phyloP scores from a whole-genome alignment of 179 eudicot species.

The Silene vulgaris region DNA sequence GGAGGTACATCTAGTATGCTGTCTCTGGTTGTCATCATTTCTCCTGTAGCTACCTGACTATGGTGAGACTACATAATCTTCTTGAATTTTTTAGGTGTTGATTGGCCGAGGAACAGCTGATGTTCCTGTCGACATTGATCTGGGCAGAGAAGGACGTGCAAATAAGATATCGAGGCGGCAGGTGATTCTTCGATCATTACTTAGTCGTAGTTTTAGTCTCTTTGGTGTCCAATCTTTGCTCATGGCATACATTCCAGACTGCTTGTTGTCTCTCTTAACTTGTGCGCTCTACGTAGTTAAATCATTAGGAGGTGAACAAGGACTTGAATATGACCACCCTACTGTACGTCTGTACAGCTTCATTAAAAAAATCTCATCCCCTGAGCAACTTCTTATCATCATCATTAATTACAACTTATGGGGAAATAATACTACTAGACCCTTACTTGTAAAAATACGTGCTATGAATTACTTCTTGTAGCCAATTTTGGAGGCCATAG shows the following conservation, averaged over 20 bases:
- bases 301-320: too few relatives aligned
- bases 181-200: slow-evolving; percentile 35
- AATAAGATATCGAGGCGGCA: slow-evolving; percentile 91
- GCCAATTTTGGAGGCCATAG: too few relatives aligned
- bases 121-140: slow-evolving; percentile 64
- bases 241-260: not conserved
- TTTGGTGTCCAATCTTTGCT: not conserved
- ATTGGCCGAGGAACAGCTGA: slow-evolving; percentile 84
- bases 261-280: not conserved
- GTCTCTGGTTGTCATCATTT: slow-evolving; percentile 10
- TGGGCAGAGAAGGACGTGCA: slow-evolving; percentile 75
- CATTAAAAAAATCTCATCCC: too few relatives aligned
- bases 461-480: too few relatives aligned
- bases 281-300: not conserved
- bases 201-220: not conserved
- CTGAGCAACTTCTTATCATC: too few relatives aligned
- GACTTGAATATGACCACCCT: too few relatives aligned
- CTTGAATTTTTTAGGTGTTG: slow-evolving; percentile 48
- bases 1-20: slow-evolving; percentile 41
- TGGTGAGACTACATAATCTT: slow-evolving; percentile 6
- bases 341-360: too few relatives aligned
- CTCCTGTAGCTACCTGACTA: slow-evolving; percentile 4
- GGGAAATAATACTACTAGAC: too few relatives aligned
- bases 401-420: too few relatives aligned
- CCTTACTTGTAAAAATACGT: too few relatives aligned